These are phyloP conservation scores for Selaginella tamariscina DNA, from an alignment of 75 land plant genomes.

Conservation along the genomic window DNA sequence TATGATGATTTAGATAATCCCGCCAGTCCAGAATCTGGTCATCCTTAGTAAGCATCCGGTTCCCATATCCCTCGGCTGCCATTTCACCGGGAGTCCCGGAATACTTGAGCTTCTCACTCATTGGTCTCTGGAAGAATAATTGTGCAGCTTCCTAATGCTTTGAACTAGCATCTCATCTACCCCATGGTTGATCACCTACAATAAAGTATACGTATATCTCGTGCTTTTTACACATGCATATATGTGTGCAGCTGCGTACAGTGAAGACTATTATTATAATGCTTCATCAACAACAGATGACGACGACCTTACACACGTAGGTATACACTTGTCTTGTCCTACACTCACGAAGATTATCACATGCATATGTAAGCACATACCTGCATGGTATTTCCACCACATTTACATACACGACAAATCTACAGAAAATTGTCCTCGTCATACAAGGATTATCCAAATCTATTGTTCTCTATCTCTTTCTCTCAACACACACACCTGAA, in stretches of 20 bases:
- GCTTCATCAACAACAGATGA: not conserved
- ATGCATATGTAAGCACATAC: not conserved
- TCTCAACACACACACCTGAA: too few relatives aligned
- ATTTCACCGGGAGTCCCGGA: slow-evolving; percentile 38
- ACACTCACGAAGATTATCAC: not conserved
- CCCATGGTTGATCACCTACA: slow-evolving; percentile 52
- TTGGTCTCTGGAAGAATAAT: slow-evolving; percentile 41
- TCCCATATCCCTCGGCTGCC: slow-evolving; percentile 85
- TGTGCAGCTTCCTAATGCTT: slow-evolving; percentile 28
- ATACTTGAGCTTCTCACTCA: slow-evolving; percentile 40
- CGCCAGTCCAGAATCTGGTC: slow-evolving; percentile 83
- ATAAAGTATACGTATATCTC: not conserved
- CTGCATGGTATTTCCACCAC: not conserved
- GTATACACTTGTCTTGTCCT: not conserved
- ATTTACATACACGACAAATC: not conserved
- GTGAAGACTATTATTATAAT: not conserved
- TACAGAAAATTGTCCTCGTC: too few relatives aligned
- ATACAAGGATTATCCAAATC: too few relatives aligned
- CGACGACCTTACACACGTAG: not conserved
- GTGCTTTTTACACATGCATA: not conserved
- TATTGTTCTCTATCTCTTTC: too few relatives aligned
- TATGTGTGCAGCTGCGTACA: not conserved
- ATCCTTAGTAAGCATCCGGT: slow-evolving; percentile 48
- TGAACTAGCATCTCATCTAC: slow-evolving; percentile 39
- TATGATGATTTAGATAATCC: slow-evolving; percentile 83